Conservation (phyloP, 352 stramenopile species). For the Globisporangium takayamanum region DNA sequence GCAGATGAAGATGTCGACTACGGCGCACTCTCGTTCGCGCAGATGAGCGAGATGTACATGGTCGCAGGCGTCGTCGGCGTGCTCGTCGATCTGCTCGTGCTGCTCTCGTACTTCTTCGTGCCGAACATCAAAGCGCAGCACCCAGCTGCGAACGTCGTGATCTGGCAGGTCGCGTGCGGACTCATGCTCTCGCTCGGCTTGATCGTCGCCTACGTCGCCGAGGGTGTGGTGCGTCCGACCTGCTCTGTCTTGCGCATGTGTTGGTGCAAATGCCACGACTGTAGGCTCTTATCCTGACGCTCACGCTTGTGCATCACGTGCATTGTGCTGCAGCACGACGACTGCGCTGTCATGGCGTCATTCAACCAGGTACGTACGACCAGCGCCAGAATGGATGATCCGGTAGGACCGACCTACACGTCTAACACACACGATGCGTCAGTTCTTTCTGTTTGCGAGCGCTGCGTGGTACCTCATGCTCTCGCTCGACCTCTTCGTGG, state of each 20-base stretch:
- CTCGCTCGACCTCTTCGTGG: slow-evolving; percentile 73
- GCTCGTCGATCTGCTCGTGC: slow-evolving; percentile 52
- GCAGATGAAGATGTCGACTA: slow-evolving; percentile 51
- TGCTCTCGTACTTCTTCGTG: slow-evolving; percentile 66
- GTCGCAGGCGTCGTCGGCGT: slow-evolving; percentile 49
- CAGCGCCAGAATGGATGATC: background rate
- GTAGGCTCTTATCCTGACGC: background rate
- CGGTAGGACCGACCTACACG: background rate
- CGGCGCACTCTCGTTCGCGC: slow-evolving; percentile 44
- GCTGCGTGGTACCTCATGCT: slow-evolving; percentile 83
- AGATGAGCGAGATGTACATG: slow-evolving; percentile 52
- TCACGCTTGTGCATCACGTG: background rate
- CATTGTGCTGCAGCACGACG: slow-evolving; percentile 4
- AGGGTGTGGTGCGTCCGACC: slow-evolving; percentile 20
- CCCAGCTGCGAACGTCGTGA: slow-evolving; percentile 63
- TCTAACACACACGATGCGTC: background rate
- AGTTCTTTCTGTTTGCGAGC: slow-evolving; percentile 74
- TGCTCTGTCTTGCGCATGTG: background rate
- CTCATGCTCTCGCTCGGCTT: slow-evolving; percentile 57
- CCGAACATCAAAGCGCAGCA: slow-evolving; percentile 78
- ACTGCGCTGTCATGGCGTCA: slow-evolving; percentile 50
- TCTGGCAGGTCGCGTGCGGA: slow-evolving; percentile 68
- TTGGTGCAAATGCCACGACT: too few species aligned
- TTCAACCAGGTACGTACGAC: slow-evolving; percentile 58
- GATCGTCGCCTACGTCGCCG: slow-evolving; percentile 43